Conservation (phyloP, 2,329 filamentous ascomycete species). For the Microascus cirrosus region DNA sequence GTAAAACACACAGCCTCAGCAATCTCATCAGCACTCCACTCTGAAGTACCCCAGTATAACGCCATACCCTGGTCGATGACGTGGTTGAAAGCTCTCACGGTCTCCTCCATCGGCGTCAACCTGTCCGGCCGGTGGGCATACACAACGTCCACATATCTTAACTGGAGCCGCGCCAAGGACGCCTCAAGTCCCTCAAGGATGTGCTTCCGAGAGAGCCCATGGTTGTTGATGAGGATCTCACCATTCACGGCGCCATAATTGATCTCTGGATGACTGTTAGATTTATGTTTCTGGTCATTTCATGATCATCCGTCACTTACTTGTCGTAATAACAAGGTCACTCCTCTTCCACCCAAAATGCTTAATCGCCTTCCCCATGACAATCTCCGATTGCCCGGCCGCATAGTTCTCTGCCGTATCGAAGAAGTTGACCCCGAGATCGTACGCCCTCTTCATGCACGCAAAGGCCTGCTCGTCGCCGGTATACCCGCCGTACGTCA, state of each 20-base stretch:
- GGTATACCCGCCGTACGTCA: slow-evolving; percentile 59
- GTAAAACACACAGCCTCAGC: slow-evolving; percentile 15
- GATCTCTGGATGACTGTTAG: slow-evolving; percentile 27
- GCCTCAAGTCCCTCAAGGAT: slow-evolving; percentile 44
- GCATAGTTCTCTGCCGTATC: slow-evolving; percentile 50
- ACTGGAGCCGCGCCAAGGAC: slow-evolving; percentile 43
- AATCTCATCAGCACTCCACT: slow-evolving; percentile 61
- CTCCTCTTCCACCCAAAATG: slow-evolving; percentile 50
- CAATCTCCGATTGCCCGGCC: slow-evolving; percentile 50
- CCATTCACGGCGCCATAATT: slow-evolving; percentile 55
- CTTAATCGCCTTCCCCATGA: slow-evolving; percentile 52
- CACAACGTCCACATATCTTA: slow-evolving; percentile 56
- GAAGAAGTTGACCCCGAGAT: slow-evolving; percentile 52
- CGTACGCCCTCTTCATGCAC: slow-evolving; percentile 51
- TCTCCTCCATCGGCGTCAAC: slow-evolving; percentile 59
- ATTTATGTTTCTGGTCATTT: neutral
- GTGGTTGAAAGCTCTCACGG: slow-evolving; percentile 59
- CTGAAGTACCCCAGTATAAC: slow-evolving; percentile 62
- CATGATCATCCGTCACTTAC: slow-evolving; percentile 14
- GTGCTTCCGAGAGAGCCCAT: slow-evolving; percentile 48
- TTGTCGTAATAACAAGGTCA: slow-evolving; percentile 49
- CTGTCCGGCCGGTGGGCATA: slow-evolving; percentile 61
- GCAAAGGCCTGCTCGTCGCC: slow-evolving; percentile 48
- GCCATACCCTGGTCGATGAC: slow-evolving; percentile 57
- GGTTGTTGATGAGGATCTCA: slow-evolving; percentile 49